Evolutionary conservation across 345 rosid genomes (phyloP).

Genomic region (Citrus glauca): DNA sequence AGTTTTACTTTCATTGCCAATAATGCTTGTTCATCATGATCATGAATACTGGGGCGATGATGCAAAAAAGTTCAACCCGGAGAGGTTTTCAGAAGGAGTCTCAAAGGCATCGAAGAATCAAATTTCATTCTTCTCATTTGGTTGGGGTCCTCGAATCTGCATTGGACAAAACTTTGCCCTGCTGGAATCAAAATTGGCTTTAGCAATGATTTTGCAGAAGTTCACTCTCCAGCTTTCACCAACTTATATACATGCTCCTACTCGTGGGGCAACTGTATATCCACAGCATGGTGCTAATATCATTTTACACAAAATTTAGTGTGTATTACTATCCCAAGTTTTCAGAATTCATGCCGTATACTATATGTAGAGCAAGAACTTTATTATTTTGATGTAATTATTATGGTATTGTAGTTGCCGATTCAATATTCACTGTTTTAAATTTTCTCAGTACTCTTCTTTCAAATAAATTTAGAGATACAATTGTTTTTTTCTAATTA

Average conservation of each 20-base stretch:
- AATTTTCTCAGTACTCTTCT: no score
- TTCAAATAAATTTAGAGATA: no score
- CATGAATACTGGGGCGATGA: conserved; percentile 22
- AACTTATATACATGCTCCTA: conserved; percentile 47
- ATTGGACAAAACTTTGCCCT: conserved; percentile 49
- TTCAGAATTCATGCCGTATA: no score
- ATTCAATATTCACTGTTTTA: no score
- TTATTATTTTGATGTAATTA: no score
- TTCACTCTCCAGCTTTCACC: conserved; percentile 44
- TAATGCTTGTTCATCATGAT: conserved; percentile 21
- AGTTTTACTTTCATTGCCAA: neutral
- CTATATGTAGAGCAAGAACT: neutral
- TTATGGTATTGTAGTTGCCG: no score
- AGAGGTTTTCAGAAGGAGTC: conserved; percentile 26
- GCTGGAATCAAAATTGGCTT: conserved; percentile 41
- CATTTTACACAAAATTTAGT: conserved; percentile 22
- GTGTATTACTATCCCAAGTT: no score
- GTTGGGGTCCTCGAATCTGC: conserved; percentile 49
- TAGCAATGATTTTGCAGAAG: conserved; percentile 39
- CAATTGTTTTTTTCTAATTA: no score
- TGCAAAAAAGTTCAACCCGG: conserved; percentile 18
- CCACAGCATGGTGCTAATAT: conserved; percentile 50
- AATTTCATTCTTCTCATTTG: conserved; percentile 43
- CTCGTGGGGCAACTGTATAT: conserved; percentile 22
- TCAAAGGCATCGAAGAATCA: conserved; percentile 37